Base-by-base conservation (phyloP, 2,329 filamentous ascomycete species). In the Sphaerulina vaccinii region DNA sequence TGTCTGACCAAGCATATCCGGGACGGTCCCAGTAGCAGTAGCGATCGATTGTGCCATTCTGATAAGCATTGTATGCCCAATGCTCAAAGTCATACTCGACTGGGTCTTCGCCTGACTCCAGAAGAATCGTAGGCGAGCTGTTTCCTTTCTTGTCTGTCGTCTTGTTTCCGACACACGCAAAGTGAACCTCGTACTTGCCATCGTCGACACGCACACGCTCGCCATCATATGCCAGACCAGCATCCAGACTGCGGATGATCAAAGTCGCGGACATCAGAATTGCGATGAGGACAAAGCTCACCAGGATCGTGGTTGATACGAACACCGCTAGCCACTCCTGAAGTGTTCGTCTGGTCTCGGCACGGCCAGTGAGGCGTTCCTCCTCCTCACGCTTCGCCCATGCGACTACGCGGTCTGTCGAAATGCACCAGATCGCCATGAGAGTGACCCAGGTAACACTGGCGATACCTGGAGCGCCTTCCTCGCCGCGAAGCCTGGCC, bases 1-100 rank as follows among this genome's bases (percentile, higher is more conserved):
- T 92, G 71, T 99, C 93, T 40, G 83, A 83, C 85, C 90, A 96
- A 5, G 81, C 92, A 50, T 92, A 81, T 1, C 93, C 93, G 1
- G 93, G 93, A 18, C 93, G 86, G 68, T 99, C 93, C 68, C 89
- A 91, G 71, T 96, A 96, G 77, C 93, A 99, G 74, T 95, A 97
- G 54, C 92, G 84, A 50, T 78, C 76, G 62, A 99, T 93, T 39
- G 86, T 88, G 33, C 89, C 88, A 63, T 93, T 93, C 58, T 83
- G 77, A 58, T 90, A 76, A 1, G 87, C 84, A 49, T 84, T 78
- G 53, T 90, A 83, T 9, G 90, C 88, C 73, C 95, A 89, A 48
- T 85, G 80, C 73, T 90, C 87, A 49, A 99, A 78, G 5, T 86
- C 83, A 61, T 87, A 76, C 68, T 95, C 90, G 13, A 90, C 85